These are phyloP conservation scores for Colletotrichum tanaceti DNA, from an alignment of 2,329 filamentous ascomycete genomes.

Conservation along the genomic window DNA sequence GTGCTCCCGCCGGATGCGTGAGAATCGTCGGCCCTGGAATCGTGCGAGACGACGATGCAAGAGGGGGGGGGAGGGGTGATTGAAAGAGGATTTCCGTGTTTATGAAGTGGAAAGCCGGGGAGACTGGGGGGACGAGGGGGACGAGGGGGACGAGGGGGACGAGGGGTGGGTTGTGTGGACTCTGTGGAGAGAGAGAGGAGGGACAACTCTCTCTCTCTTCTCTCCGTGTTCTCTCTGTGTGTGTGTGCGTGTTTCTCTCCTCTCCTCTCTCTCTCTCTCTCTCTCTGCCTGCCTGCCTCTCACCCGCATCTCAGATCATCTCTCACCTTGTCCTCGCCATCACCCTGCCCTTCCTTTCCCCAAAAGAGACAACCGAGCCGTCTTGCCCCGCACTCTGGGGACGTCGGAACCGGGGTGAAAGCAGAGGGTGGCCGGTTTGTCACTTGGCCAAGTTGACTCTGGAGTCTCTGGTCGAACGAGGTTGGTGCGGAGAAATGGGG, in stretches of 20 bases:
- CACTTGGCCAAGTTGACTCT: conserved; percentile 5
- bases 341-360: not conserved
- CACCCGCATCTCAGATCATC: not conserved
- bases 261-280: too few species aligned
- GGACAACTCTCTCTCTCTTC: too few species aligned
- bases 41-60: conserved; percentile 38
- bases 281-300: too few species aligned
- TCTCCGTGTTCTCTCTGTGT: too few species aligned
- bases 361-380: conserved; percentile 1
- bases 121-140: too few species aligned
- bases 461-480: conserved; percentile 17
- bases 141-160: too few species aligned
- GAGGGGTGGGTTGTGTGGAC: conserved; percentile 10
- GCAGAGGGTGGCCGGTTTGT: conserved; percentile 8
- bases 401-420: conserved; percentile 9
- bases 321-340: not conserved
- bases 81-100: conserved; percentile 20
- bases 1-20: conserved; percentile 30
- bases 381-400: conserved; percentile 30
- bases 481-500: conserved; percentile 37
- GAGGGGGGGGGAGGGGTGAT: conserved; percentile 5
- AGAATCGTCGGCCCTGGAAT: conserved; percentile 40
- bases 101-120: conserved; percentile 25
- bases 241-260: too few species aligned
- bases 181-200: not conserved